Percentiles rank a stretch among this genome's conserved stretches.
These are phyloP conservation scores for Reticulascus tulasneorum DNA, from an alignment of 2,329 filamentous ascomycete genomes.

Conservation along the genomic window DNA sequence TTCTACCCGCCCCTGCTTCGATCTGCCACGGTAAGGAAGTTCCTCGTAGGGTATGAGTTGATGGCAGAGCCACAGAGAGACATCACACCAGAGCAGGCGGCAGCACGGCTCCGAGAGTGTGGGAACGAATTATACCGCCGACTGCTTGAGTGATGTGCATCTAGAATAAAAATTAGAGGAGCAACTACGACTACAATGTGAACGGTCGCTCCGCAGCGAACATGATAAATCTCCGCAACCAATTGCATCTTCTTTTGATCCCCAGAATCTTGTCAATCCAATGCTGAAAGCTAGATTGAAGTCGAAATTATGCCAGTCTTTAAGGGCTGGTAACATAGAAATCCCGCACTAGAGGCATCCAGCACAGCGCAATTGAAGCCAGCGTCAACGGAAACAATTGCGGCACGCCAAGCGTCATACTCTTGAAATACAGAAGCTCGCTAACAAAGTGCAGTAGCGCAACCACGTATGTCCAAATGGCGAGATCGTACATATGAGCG, in stretches of 20 bases:
- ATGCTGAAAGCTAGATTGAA: background rate
- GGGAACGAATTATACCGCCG: constrained; percentile 81
- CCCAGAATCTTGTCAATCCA: background rate
- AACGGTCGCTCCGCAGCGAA: background rate
- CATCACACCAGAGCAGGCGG: constrained; percentile 95
- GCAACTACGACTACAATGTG: background rate
- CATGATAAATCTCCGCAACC: background rate
- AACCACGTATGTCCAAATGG: constrained; percentile 75
- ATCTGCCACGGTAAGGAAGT: constrained; percentile 92
- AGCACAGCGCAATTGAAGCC: constrained; percentile 47
- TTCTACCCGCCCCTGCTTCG: constrained; percentile 93
- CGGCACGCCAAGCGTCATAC: constrained; percentile 59
- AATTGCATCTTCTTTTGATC: background rate
- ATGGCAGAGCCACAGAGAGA: constrained; percentile 97
- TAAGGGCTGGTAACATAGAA: constrained; percentile 56
- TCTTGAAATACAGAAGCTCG: constrained; percentile 79
- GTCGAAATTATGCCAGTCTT: background rate
- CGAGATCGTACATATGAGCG: constrained; percentile 71
- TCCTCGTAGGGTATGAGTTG: constrained; percentile 93
- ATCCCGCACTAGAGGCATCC: constrained; percentile 65
- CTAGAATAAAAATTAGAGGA: constrained; percentile 9
- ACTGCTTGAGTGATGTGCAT: too few species aligned
- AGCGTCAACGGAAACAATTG: constrained; percentile 53
- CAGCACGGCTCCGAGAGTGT: constrained; percentile 69
- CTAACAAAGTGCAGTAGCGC: constrained; percentile 74